Conservation (phyloP, 2,329 filamentous ascomycete species). For the Aspergillus intermedius region DNA sequence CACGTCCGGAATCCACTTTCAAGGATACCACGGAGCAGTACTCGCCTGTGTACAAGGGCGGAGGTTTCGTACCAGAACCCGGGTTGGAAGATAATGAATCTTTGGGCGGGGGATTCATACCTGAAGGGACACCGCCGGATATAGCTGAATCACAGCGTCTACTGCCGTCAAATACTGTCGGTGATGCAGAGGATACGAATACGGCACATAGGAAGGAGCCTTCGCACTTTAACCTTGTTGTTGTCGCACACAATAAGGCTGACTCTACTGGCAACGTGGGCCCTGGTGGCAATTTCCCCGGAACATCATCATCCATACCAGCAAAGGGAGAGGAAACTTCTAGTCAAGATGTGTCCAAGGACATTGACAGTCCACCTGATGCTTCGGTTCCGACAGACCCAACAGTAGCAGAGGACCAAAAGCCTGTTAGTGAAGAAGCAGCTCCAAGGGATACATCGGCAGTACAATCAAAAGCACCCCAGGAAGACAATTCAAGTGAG, state of each 20-base stretch:
- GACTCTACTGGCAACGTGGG: not conserved
- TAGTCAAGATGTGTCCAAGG: not conserved
- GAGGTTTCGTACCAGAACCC: not conserved
- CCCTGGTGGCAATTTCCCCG: not conserved
- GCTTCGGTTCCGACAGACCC: constrained; percentile 20
- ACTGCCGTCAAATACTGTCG: not conserved
- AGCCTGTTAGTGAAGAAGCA: constrained; percentile 20
- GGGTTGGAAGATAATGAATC: constrained; percentile 1
- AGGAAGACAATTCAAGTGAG: constrained; percentile 14
- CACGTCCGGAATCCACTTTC: not conserved
- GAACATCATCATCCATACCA: not conserved
- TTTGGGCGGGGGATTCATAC: constrained; percentile 16
- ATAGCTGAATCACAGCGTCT: not conserved
- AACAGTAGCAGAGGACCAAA: constrained; percentile 17
- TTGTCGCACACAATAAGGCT: constrained; percentile 17
- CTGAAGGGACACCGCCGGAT: constrained; percentile 6
- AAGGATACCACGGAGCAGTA: too few species aligned
- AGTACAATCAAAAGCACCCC: constrained; percentile 6
- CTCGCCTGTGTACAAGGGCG: not conserved
- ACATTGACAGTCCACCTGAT: constrained; percentile 14
- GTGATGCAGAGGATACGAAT: not conserved
- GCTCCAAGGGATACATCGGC: constrained; percentile 15
- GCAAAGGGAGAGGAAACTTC: not conserved
- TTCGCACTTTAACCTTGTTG: constrained; percentile 24
- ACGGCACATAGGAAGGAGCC: not conserved